Evolutionary conservation across 176 grass and related monocot species (phyloP), one percentile per base, ranked within the genome.

Genomic region (Otatea glauca): DNA sequence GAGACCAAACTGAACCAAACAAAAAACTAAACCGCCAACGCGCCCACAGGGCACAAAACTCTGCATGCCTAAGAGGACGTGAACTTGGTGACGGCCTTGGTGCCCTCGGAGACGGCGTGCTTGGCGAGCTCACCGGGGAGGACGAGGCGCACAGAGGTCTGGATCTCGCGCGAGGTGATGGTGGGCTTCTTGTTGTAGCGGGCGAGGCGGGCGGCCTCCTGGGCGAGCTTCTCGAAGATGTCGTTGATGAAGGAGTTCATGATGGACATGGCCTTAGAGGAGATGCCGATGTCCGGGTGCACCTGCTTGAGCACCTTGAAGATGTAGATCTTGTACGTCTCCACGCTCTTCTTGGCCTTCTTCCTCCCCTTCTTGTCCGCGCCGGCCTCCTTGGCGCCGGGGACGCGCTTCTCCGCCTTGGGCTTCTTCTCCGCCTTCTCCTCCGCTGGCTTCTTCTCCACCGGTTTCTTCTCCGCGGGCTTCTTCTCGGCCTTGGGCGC

Each of bases 271-370:
- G 92, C 94, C 92, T 97, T 97, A 88, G 90, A 92, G 27, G 92
- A 94, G 86, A 97, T 89, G 51, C 86, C 92, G 53, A 97, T 92
- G 92, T 94, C 88, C 0, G 92, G 92, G 78, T 97, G 90, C 62
- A 97, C 94, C 88, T 97, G 92, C 78, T 97, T 97, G 1, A 97
- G 86, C 70, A 90, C 92, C 84, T 92, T 97, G 79, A 87, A 97
- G 82, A 94, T 97, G 89, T 97, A 97, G 86, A 93, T 97, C 83
- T 97, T 97, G 87, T 97, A 97, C 0, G 95, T 93, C 83, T 94
- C 92, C 2, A 86, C 73, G 59, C 78, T 83, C 83, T 92, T 91
- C 77, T 86, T 86, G 9, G 83, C 83, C 90, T 88, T 91, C 86
- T 91, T 91, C 66, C 20, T 72, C 5, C 65, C 82, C 37, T 77